A percentile compares a stretch with the other conserved stretches of the same genome.
Conservation (phyloP, 1,284 basidiomycete genomes). For the Wallemia ichthyophaga region DNA sequence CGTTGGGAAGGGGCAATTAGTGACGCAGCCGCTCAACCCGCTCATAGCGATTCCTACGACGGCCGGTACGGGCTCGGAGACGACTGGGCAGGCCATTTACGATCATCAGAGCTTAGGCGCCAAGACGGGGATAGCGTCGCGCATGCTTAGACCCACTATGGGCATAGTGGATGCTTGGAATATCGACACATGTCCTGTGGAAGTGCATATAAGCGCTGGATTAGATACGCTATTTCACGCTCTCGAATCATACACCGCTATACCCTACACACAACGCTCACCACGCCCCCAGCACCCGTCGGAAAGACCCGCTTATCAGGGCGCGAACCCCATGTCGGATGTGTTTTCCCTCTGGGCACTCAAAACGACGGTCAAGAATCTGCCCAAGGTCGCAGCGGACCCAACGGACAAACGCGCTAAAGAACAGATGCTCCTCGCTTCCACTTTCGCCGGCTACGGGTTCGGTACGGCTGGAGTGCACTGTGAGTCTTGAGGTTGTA, state of each 20-base stretch:
- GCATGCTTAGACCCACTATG: conserved; percentile 62
- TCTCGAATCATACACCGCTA: conserved; percentile 70
- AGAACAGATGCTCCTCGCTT: conserved; percentile 63
- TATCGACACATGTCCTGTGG: conserved; percentile 51
- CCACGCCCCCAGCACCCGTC: conserved; percentile 74
- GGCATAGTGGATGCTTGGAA: conserved; percentile 64
- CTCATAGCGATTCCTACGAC: conserved; percentile 85
- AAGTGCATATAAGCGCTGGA: conserved; percentile 67
- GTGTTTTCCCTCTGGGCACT: conserved; percentile 90
- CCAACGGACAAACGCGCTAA: conserved; percentile 49
- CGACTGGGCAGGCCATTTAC: conserved; percentile 87
- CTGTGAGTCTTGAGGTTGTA: conserved; percentile 6
- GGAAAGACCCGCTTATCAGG: conserved; percentile 68
- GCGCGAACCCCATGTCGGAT: conserved; percentile 67
- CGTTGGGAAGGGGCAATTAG: conserved; percentile 66
- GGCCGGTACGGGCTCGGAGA: conserved; percentile 89
- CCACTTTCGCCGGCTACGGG: conserved; percentile 79
- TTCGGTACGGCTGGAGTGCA: conserved; percentile 86
- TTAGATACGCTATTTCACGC: conserved; percentile 85
- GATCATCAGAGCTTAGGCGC: conserved; percentile 54
- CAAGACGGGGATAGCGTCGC: conserved; percentile 84
- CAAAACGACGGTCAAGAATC: conserved; percentile 59
- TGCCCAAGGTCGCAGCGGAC: conserved; percentile 61
- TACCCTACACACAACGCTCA: conserved; percentile 61
- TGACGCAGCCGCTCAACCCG: conserved; percentile 42